phyloP scores from a whole-genome alignment of 345 rosid species.

The Fremontodendron californicum region DNA sequence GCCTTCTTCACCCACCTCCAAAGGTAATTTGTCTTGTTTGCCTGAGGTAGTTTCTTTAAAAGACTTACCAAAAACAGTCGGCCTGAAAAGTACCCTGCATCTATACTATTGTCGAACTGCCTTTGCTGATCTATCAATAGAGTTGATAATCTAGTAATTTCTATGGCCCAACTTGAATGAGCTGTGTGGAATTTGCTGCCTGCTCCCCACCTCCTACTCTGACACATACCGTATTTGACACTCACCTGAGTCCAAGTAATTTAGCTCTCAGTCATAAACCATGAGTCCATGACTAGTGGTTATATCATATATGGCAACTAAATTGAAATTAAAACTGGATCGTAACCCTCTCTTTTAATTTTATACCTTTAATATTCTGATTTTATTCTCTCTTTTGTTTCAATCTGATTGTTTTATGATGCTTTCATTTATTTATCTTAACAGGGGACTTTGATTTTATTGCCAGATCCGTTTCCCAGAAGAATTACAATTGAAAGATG shows the following conservation, averaged over 20 bases:
- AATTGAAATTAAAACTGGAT: not conserved
- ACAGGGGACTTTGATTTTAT: slow-evolving; percentile 36
- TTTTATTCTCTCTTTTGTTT: not conserved
- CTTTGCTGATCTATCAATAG: not conserved
- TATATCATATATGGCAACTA: not conserved
- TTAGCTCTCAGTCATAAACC: not conserved
- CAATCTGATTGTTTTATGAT: slow-evolving; percentile 21
- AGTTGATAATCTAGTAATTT: not conserved
- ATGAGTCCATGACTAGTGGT: not conserved
- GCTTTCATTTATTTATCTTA: slow-evolving; percentile 19
- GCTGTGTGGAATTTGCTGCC: not conserved
- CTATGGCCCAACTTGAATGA: not conserved
- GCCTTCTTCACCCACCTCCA: slow-evolving; percentile 62
- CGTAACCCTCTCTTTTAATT: not conserved
- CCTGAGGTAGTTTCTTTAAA: slow-evolving; percentile 8
- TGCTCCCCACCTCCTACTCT: not conserved
- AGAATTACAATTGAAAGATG: slow-evolving; percentile 26
- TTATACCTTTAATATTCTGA: not conserved
- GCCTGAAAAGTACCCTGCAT: not conserved
- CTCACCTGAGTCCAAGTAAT: too few species aligned
- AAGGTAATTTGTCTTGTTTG: slow-evolving; percentile 41
- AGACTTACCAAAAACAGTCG: slow-evolving; percentile 11
- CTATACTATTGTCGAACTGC: not conserved
- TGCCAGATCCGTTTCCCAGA: slow-evolving; percentile 27
- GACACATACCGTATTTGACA: too few species aligned